Base-by-base conservation (phyloP, 257 asterid genomes). In the Scutellaria baicalensis region DNA sequence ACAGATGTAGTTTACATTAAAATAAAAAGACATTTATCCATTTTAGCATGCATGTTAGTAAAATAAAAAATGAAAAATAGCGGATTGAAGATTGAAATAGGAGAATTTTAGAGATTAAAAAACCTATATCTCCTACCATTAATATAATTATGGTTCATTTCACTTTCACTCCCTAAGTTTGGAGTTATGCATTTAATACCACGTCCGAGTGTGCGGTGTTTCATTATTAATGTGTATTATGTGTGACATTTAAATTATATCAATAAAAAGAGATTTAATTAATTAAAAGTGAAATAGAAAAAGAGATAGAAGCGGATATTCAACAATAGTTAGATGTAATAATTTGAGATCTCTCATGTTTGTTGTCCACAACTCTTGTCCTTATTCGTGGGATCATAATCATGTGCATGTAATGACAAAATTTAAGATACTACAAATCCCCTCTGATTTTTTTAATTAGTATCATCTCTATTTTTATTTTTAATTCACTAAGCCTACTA, bases 351-450 rank as follows among this genome's bases (percentile, higher is more conserved):
- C 56, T 61, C 56, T 71, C 23, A 40, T 49, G 56, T 38, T 61
- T 38, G 64, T 61, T 71, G 76, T 61, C 55, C 48, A 54, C 61
- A 39, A 50, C 6, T 23, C 50, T 71, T 71, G 76, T 71, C 70
- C 6, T 61, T 17, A 69, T 39, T 71, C 69, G 69, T 71, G 75
- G 54, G n/a, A 71, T 40, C 21, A 61, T 39, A 36, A 66, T 39
- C 75, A 60, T 71, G 69, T 70, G 75, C 68, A 70, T 68, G 50
- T 48, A 70, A 47, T 3, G 45, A 61, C 64, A 61, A 13, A 49
- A 21, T 8, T 60, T 71, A 50, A 9, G 55, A 50, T 49, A 20
- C 51, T 69, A 21, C 10, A 57, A 69, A 55, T 39, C 17, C 27
- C 20, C 31, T 8, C 40, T 58, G 6, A 57, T 42, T n/a, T n/a